Percentiles rank a stretch among this genome's conserved stretches.
These are phyloP conservation scores for Sporothrix pallida DNA, from an alignment of 2,329 filamentous ascomycete species.

Conservation along the genomic window DNA sequence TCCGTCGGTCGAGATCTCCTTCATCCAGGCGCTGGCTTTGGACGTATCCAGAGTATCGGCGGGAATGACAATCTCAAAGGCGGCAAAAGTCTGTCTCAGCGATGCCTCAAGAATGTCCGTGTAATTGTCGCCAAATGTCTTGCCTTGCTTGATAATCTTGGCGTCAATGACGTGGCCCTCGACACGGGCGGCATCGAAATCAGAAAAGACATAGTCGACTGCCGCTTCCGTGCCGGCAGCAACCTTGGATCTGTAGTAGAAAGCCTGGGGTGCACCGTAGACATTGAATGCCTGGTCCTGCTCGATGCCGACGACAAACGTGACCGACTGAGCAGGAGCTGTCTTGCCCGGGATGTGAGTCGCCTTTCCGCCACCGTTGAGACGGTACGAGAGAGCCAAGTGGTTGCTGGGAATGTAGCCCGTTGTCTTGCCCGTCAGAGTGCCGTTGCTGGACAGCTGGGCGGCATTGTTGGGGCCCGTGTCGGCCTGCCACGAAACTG, in stretches of 20 bases:
- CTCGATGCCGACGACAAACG: conserved; percentile 28
- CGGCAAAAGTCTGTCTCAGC: conserved; percentile 25
- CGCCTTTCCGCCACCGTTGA: not conserved
- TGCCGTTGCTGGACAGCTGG: conserved; percentile 26
- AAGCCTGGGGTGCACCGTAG: conserved; percentile 15
- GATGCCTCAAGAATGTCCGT: conserved; percentile 27
- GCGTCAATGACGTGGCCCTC: conserved; percentile 22
- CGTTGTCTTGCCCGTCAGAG: conserved; percentile 22
- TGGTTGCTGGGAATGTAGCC: conserved; percentile 25
- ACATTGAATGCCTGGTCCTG: conserved; percentile 28
- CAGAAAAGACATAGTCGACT: conserved; percentile 28
- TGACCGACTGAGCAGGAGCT: not conserved
- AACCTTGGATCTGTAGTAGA: conserved; percentile 27
- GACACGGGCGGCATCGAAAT: conserved; percentile 8
- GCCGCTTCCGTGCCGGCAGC: not conserved
- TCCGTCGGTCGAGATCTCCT: conserved; percentile 32
- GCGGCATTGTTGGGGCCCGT: conserved; percentile 23
- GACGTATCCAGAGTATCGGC: conserved; percentile 17
- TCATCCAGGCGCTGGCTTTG: conserved; percentile 30
- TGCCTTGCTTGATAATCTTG: conserved; percentile 16
- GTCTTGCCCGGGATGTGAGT: not conserved
- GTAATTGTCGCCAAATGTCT: conserved; percentile 17
- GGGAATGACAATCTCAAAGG: conserved; percentile 26
- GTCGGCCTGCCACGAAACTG: conserved; percentile 20
- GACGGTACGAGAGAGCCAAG: conserved; percentile 25